A percentile compares a stretch with the other conserved stretches of the same genome.
phyloP scores from a whole-genome alignment of 2,329 filamentous ascomycete species.

The Didymella arachidicola region DNA sequence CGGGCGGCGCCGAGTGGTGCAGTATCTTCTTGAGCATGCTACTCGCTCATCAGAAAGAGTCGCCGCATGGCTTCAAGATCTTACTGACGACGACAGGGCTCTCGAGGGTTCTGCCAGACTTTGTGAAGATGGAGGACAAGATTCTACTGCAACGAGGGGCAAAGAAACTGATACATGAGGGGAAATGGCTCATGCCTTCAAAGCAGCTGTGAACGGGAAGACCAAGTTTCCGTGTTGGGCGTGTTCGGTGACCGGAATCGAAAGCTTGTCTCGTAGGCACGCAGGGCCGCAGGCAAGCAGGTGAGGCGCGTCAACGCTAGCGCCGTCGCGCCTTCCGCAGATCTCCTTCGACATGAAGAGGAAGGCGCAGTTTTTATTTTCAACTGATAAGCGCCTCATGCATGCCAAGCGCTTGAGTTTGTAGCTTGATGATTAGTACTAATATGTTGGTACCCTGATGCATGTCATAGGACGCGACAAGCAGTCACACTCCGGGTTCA shows the following conservation, averaged over 20 bases:
- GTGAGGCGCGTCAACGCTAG: not conserved
- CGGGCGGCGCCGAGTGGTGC: not conserved
- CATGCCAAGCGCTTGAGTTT: no score
- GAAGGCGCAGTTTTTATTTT: no score
- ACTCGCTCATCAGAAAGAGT: not conserved
- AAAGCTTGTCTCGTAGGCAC: no score
- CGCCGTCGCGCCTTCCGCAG: not conserved
- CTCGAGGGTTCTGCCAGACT: constrained; percentile 1
- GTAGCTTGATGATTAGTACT: no score
- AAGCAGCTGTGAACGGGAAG: no score
- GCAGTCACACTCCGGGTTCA: constrained; percentile 22
- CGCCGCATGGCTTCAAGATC: not conserved
- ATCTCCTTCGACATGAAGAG: not conserved
- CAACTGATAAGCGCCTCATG: no score
- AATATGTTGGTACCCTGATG: not conserved
- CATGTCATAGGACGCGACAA: not conserved
- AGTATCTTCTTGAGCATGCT: not conserved
- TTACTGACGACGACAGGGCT: not conserved
- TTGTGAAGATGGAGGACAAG: not conserved
- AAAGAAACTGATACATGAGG: not conserved
- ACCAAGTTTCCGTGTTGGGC: no score
- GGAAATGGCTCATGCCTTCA: not conserved
- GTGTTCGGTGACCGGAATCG: no score
- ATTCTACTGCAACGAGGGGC: not conserved
- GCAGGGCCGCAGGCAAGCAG: no score